A percentile compares a stretch with the other conserved stretches of the same genome.
Evolutionary conservation across 345 rosid genomes (phyloP).

Genomic region (Cardiospermum halicacabum): DNA sequence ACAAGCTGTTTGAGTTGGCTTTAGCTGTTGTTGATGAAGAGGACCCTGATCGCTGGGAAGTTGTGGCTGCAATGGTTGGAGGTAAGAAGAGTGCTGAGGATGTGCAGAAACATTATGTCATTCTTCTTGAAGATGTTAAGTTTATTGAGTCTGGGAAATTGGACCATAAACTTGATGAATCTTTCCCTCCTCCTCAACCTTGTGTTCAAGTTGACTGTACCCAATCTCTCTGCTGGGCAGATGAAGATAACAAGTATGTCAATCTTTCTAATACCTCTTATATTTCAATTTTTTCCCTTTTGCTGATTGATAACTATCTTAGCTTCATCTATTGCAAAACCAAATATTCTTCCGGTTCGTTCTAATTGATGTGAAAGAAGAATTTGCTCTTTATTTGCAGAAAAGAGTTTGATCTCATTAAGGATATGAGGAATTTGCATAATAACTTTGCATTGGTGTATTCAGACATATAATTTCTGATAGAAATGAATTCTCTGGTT

Average conservation of each 20-base stretch:
- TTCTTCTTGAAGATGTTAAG: slow-evolving; percentile 60
- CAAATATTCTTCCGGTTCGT: neutral
- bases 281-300: neutral
- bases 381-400: neutral
- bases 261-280: neutral
- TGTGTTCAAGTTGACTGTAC: slow-evolving; percentile 32
- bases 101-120: slow-evolving; percentile 48
- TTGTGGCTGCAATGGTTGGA: slow-evolving; percentile 62
- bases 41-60: slow-evolving; percentile 58
- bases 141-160: slow-evolving; percentile 55
- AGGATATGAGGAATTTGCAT: too few relatives aligned
- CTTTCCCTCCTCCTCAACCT: slow-evolving; percentile 28
- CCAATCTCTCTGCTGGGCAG: slow-evolving; percentile 41
- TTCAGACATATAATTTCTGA: slow-evolving; percentile 1
- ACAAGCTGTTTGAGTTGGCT: slow-evolving; percentile 69
- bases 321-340: neutral
- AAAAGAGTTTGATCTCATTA: neutral
- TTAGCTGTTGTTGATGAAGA: slow-evolving; percentile 58
- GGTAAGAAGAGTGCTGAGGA: slow-evolving; percentile 58
- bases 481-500: slow-evolving; percentile 4
- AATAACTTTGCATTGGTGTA: too few relatives aligned
- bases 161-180: slow-evolving; percentile 40
- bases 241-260: slow-evolving; percentile 54
- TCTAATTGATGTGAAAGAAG: neutral
- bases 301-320: neutral